These are phyloP conservation scores for Flaveria trinervia DNA, from an alignment of 129 eudicot genomes.

Conservation along the genomic window DNA sequence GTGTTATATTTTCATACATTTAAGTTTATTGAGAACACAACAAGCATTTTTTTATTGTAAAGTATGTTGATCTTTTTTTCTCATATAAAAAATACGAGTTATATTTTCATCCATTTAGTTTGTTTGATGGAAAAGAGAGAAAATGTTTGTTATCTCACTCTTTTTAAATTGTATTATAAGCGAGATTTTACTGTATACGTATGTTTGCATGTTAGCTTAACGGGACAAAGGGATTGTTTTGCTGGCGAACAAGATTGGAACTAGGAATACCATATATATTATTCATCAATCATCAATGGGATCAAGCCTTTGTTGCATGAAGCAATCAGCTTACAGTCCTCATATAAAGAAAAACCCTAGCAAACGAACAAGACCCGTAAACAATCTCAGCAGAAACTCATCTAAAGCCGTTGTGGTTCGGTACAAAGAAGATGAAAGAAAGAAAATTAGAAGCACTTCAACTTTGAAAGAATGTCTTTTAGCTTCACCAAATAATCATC, in stretches of 20 bases:
- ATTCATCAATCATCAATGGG: slow-evolving; percentile 30
- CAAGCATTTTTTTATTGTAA: background rate
- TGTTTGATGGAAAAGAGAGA: background rate
- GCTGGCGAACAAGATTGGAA: background rate
- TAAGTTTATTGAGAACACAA: no score
- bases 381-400: slow-evolving; percentile 3
- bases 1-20: background rate
- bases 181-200: no score
- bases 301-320: slow-evolving; percentile 32
- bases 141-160: background rate
- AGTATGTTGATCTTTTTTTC: background rate
- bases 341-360: slow-evolving; percentile 19
- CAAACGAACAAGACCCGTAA: slow-evolving; percentile 7
- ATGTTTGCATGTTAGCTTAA: no score
- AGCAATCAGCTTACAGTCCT: slow-evolving; percentile 16
- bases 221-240: background rate
- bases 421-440: slow-evolving; percentile 23
- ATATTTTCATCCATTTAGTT: background rate
- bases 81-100: background rate
- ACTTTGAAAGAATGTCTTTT: slow-evolving; percentile 37
- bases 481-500: slow-evolving; percentile 34
- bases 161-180: no score
- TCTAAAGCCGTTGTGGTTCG: background rate
- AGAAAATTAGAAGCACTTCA: background rate
- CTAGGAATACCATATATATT: background rate